Base-by-base conservation (phyloP, 306 rosid genomes). In the Cyclanthera cordifolia region DNA sequence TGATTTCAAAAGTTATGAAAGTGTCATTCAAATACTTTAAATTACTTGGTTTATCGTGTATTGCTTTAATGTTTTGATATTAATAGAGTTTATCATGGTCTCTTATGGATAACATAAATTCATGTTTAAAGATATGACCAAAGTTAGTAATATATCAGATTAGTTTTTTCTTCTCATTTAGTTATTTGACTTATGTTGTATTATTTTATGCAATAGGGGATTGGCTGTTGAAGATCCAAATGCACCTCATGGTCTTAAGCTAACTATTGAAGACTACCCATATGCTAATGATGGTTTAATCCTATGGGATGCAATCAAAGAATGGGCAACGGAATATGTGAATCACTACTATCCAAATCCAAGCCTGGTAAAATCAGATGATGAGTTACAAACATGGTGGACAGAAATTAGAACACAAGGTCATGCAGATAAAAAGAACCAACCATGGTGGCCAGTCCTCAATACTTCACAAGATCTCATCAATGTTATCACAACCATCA, bases 351-450 rank as follows among this genome's bases (percentile, higher is more conserved):
- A 83, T 77, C 46, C 84, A 1, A 51, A 76, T 8, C n/a, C 30
- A 64, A 78, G 14, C 39, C 11, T 69, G 10, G 80, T 89, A 37
- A 56, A 53, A 45, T 65, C 53, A 6, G 91, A 89, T 15, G 20
- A 47, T 57, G 96, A 89, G 78, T 89, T 89, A 5, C 96, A 89
- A 56, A 77, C 87, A 74, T 89, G 96, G 94, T 87, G 96, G 96
- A 85, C 78, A 41, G 93, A 89, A 30, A 85, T 89, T 46, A 41
- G 86, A 74, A 83, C 82, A 4, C 50, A 53, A 2, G 96, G 96
- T 0, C 90, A 87, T 12, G 86, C 74, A 0, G 89, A 89, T 75
- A 89, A 89, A 70, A 82, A 89, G 25, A 89, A 89, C 2, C 87
- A 85, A 61, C 79, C 89, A 11, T 79, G 96, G 94, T 89, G 96